A percentile compares a stretch with the other conserved stretches of the same genome.
Evolutionary conservation across 2,329 filamentous ascomycete species (phyloP).

Genomic region (Verticillium nonalfalfae): DNA sequence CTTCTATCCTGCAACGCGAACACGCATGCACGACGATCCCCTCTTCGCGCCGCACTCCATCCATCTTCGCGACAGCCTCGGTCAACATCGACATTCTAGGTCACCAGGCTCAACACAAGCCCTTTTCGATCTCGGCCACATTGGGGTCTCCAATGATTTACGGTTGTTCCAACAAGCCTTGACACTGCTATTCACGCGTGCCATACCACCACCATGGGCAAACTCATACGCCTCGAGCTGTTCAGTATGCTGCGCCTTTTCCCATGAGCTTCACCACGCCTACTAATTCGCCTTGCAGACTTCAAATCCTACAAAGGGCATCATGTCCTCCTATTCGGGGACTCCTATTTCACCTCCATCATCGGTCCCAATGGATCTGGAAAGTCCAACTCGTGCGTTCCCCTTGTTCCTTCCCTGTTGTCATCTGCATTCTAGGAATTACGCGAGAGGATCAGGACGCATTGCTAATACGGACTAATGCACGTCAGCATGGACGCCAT

Average conservation of each 20-base stretch:
- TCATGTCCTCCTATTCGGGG: conserved; percentile 87
- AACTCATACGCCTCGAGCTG: conserved; percentile 89
- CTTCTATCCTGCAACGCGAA: background rate
- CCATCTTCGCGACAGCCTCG: background rate
- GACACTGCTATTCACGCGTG: background rate
- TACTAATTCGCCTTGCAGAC: conserved; percentile 43
- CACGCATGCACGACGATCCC: background rate
- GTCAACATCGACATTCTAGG: background rate
- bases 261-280: background rate
- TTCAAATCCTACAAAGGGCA: conserved; percentile 99
- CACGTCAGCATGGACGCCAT: conserved; percentile 87
- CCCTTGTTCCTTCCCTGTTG: conserved; percentile 1
- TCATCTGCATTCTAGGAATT: background rate
- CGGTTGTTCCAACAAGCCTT: background rate
- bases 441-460: background rate
- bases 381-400: conserved; percentile 87
- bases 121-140: background rate
- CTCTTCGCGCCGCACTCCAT: background rate
- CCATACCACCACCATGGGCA: conserved; percentile 67
- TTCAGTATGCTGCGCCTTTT: conserved; percentile 59
- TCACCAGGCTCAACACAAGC: background rate
- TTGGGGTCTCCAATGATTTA: background rate
- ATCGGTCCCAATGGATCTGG: conserved; percentile 99
- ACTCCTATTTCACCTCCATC: conserved; percentile 98
- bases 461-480: conserved; percentile 12